Conservation (phyloP, 768 basidiomycete species). For the Lepiota brunneoincarnata region DNA sequence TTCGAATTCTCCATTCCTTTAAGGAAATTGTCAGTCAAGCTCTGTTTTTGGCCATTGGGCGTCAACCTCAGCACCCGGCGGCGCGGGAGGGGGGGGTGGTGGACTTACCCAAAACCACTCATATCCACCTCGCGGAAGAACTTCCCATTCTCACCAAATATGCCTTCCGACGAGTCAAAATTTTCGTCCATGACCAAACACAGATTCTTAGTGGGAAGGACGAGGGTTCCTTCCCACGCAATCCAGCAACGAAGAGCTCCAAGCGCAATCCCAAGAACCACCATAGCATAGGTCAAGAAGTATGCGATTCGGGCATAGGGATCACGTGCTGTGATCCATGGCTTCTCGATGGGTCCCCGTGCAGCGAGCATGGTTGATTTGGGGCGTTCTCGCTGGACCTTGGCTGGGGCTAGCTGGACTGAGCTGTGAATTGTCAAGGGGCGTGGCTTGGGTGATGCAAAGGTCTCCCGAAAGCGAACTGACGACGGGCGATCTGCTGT, state of each 20-base stretch:
- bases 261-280: constrained; percentile 53
- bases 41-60: too few relatives aligned
- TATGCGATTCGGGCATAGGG: constrained; percentile 55
- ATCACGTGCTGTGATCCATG: constrained; percentile 63
- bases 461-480: constrained; percentile 48
- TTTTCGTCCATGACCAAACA: constrained; percentile 79
- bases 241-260: constrained; percentile 55
- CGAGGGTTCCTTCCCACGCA: constrained; percentile 51
- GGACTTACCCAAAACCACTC: constrained; percentile 78
- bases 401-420: constrained; percentile 36
- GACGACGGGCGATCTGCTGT: constrained; percentile 34
- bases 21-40: constrained; percentile 10
- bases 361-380: constrained; percentile 48
- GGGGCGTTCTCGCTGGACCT: constrained; percentile 40
- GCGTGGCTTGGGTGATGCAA: constrained; percentile 56
- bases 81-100: neutral
- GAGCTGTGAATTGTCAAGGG: constrained; percentile 54
- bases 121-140: constrained; percentile 82
- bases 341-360: constrained; percentile 44
- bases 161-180: constrained; percentile 54
- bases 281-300: constrained; percentile 56
- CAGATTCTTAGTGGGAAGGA: constrained; percentile 40
- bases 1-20: constrained; percentile 79
- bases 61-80: too few relatives aligned
- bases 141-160: constrained; percentile 60